Evolutionary conservation across 805 yeast species (phyloP).

Genomic region (Metschnikowia hibisci): DNA sequence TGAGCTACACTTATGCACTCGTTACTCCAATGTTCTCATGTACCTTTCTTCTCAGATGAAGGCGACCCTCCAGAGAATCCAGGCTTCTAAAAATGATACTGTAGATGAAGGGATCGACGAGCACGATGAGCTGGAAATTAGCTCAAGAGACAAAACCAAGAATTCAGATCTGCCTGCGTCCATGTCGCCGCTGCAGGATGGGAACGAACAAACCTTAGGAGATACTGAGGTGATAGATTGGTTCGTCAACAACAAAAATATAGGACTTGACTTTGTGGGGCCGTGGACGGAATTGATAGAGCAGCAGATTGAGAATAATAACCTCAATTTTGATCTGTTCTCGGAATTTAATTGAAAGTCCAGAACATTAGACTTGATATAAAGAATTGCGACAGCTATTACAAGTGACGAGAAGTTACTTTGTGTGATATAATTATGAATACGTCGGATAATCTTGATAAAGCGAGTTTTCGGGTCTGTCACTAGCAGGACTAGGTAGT

Average conservation of each 20-base stretch:
- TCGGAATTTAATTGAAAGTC: constrained; percentile 2
- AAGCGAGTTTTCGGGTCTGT: neutral
- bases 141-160: neutral
- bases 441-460: no score
- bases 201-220: constrained; percentile 16
- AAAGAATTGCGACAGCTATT: neutral
- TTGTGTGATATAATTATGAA: no score
- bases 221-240: constrained; percentile 44
- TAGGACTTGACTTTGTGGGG: constrained; percentile 47
- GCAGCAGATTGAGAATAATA: constrained; percentile 45
- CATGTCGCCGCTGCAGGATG: neutral
- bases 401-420: neutral
- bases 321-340: constrained; percentile 10
- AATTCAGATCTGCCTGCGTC: neutral
- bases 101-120: constrained; percentile 1
- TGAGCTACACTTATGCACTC: constrained; percentile 75
- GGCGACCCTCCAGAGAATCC: constrained; percentile 32
- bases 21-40: constrained; percentile 74
- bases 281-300: constrained; percentile 82
- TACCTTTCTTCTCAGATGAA: constrained; percentile 74
- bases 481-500: neutral
- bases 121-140: constrained; percentile 8
- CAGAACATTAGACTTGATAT: neutral
- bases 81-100: constrained; percentile 1
- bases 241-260: constrained; percentile 37